These are phyloP conservation scores for Castanea mollissima DNA, from an alignment of 306 rosid species.

Conservation along the genomic window DNA sequence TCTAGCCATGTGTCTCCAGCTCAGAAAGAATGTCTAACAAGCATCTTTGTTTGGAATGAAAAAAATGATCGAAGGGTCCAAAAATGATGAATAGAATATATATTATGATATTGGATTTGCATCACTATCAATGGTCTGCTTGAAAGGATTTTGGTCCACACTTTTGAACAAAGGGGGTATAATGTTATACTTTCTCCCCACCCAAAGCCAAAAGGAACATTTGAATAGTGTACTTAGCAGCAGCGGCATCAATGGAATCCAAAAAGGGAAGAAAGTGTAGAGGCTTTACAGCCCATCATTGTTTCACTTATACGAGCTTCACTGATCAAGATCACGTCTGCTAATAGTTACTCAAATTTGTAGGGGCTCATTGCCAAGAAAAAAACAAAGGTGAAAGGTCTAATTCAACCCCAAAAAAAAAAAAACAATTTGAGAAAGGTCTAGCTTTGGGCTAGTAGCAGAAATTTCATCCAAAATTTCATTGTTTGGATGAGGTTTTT, in stretches of 20 bases:
- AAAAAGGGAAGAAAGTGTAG: not conserved
- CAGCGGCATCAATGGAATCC: conserved; percentile 3
- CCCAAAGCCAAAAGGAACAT: conserved; percentile 27
- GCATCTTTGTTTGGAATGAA: not conserved
- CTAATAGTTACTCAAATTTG: not conserved
- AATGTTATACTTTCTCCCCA: conserved; percentile 19
- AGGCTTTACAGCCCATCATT: conserved; percentile 23
- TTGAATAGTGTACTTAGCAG: conserved; percentile 4
- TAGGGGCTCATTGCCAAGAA: too few species aligned
- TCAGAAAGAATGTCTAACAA: not conserved
- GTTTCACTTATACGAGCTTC: not conserved
- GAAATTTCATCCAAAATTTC: too few species aligned
- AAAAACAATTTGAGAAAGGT: too few species aligned
- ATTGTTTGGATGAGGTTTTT: too few species aligned
- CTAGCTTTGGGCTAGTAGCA: too few species aligned
- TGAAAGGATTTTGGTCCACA: conserved; percentile 14
- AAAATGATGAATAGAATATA: not conserved
- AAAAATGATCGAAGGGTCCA: not conserved
- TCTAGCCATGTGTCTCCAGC: not conserved
- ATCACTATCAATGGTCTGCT: conserved; percentile 15
- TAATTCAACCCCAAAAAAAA: too few species aligned
- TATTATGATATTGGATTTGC: not conserved
- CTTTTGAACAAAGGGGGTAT: conserved; percentile 7
- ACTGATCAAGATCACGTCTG: not conserved
- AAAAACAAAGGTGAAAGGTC: too few species aligned